Percentiles rank a stretch among this genome's conserved stretches.
Evolutionary conservation across 1,139 yeast genomes (phyloP).

Genomic region (Blastobotrys aristatus): DNA sequence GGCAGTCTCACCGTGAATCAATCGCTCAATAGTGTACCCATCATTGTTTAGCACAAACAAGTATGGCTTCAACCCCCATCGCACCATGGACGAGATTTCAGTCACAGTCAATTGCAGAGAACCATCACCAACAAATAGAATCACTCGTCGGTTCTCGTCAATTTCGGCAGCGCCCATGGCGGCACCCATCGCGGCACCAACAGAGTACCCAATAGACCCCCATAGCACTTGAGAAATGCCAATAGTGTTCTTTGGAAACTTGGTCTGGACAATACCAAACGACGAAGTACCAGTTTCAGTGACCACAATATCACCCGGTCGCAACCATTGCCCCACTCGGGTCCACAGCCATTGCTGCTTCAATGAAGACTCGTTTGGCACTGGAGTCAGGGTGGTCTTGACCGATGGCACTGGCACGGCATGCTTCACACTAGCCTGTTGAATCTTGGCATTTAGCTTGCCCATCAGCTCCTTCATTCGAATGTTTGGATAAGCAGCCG

Average conservation of each 20-base stretch:
- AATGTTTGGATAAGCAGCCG: constrained; percentile 71
- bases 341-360: constrained; percentile 83
- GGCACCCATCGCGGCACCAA: constrained; percentile 83
- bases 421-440: constrained; percentile 17
- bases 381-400: constrained; percentile 21
- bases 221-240: constrained; percentile 87
- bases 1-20: constrained; percentile 77
- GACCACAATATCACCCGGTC: constrained; percentile 73
- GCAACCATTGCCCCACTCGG: constrained; percentile 65
- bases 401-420: constrained; percentile 24
- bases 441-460: constrained; percentile 35
- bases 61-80: constrained; percentile 77
- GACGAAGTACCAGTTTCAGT: constrained; percentile 91
- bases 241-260: constrained; percentile 65
- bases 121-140: constrained; percentile 85
- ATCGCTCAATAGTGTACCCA: constrained; percentile 86
- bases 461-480: constrained; percentile 68
- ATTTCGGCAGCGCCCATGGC: constrained; percentile 76
- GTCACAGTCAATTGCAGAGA: constrained; percentile 84
- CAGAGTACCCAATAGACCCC: constrained; percentile 88
- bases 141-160: constrained; percentile 64
- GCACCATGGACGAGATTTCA: constrained; percentile 77
- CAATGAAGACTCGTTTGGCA: constrained; percentile 39
- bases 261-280: constrained; percentile 75
- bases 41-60: constrained; percentile 77